Evolutionary conservation across 495 filamentous ascomycete species (phyloP), one percentile per base, ranked within the genome.

Genomic region (Aspergillus cristatus): DNA sequence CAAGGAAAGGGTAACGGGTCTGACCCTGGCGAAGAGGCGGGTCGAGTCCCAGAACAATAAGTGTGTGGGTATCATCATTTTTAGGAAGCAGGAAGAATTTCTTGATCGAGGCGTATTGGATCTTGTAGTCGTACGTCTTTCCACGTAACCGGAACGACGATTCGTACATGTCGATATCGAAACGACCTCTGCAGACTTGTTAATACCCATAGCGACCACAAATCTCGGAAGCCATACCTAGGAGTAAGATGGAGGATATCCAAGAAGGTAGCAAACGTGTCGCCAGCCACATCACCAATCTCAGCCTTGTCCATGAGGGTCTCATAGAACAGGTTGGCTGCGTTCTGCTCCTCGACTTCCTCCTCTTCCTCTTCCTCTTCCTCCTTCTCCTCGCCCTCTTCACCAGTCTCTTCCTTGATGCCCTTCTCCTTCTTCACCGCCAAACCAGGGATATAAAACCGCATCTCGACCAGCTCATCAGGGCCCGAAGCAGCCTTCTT

Each of bases 91-190:
- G 70, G 76, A 99, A 93, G 60, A 97, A 97, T 62, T 97, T 97
- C 69, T 99, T 99, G 67, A 96, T 86, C 24, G 78, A 73, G 24
- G 95, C 84, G 57, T 94, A 99, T 64, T 94, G 86, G 44, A 99
- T 95, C 72, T 99, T 99, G 76, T 99, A 99, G 70, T 97, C 93
- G 72, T 99, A 99, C 20, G 93, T 99, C 64, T 97, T 97, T 35
- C 93, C 93, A 34, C 93, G 90, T 40, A 99, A 76, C 40, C 93
- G 82, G 76, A 99, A 97, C 4, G 93, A 97, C 1, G 79, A 78
- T 57, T 97, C 93, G 74, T 97, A 99, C 86, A 99, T 95, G 58
- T 97, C 93, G 70, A 97, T 94, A 60, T 96, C 93, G 72, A 97
- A 99, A 35, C 93, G 91, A 57, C 93, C 93, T 82, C 91, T 94